Conservation (phyloP, 306 rosid genomes). For the Citrullus amarus region DNA sequence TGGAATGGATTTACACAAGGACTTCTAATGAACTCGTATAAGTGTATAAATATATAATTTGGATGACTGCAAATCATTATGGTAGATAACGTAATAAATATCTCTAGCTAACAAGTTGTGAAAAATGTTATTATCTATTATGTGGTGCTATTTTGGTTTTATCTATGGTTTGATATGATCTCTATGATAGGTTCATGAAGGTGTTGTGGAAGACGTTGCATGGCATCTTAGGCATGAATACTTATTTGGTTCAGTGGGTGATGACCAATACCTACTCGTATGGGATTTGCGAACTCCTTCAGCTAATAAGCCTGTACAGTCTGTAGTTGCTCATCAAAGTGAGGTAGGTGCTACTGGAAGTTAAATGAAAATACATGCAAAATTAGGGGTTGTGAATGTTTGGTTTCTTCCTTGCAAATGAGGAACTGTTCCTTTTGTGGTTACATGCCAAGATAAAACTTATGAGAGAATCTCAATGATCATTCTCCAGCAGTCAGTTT, state of each 20-base stretch:
- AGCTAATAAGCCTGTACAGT: conserved; percentile 76
- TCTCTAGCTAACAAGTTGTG: not conserved
- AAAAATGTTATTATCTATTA: not conserved
- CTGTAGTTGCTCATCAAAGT: conserved; percentile 88
- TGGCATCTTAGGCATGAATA: conserved; percentile 99
- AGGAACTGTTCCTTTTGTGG: not conserved
- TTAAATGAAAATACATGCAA: not conserved
- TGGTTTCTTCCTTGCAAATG: not conserved
- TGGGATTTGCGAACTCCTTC: conserved; percentile 93
- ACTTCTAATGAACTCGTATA: not conserved
- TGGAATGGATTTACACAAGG: not conserved
- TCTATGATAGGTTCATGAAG: conserved; percentile 63
- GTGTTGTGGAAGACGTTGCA: conserved; percentile 96
- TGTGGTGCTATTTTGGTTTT: not conserved
- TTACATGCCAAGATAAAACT: not conserved
- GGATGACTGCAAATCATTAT: not conserved
- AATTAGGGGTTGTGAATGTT: not conserved
- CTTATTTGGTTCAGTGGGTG: conserved; percentile 96
- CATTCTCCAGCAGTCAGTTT: not conserved
- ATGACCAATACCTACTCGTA: conserved; percentile 74
- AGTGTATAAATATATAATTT: not conserved
- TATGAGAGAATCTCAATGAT: not conserved
- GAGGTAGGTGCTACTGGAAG: conserved; percentile 41
- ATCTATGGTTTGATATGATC: conserved; percentile 3
- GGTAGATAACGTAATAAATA: not conserved